Base-by-base conservation (phyloP, 345 rosid species). In the Boechera divaricarpa region DNA sequence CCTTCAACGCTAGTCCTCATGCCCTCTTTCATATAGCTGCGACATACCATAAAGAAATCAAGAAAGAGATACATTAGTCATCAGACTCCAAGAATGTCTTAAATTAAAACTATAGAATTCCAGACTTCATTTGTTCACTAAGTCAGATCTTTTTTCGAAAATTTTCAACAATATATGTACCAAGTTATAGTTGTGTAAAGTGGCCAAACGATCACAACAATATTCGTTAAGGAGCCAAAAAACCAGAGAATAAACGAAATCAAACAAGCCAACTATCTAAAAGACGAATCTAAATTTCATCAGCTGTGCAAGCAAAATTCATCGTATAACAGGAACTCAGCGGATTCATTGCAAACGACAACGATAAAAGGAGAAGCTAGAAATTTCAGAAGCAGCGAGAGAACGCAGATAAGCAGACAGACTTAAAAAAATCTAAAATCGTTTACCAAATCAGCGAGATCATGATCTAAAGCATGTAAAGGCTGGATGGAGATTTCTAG, bases 1-100 rank as follows among this genome's bases (percentile, higher is more conserved):
- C 91, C 99, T 69, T 92, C 98, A 9, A 95, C 98, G 26, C 98
- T 92, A 4, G 97, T 89, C 83, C 98, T 87, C 99, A 95, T 91
- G 42, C 99, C 99, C 64, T 95, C 99, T 72, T 95, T 91, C 96
- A 86, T 89, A 67, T 94, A 96, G 74, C 98, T 94, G 86, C 71
- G 79, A 75, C 32, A 56, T 62, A 53, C 29, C 68, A 75, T 45
- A 1, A 70, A 48, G 59, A 75, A 26, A 28, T 11, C 12, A 72
- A 65, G 16, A 59, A 44, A 72, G 42, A 78, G 33, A 67, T 26
- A 65, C 28, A 33, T 48, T 71, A 72, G 68, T 39, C 62, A 56
- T 28, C 36, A 33, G 7, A 59, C 21, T 71, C 44, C 48, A 48
- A 18, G 12, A 65, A 38, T 36, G 21, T 55, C 10, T 26, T 16